These are phyloP conservation scores for Cladophialophora psammophila DNA, from an alignment of 2,329 filamentous ascomycete genomes.

Conservation along the genomic window DNA sequence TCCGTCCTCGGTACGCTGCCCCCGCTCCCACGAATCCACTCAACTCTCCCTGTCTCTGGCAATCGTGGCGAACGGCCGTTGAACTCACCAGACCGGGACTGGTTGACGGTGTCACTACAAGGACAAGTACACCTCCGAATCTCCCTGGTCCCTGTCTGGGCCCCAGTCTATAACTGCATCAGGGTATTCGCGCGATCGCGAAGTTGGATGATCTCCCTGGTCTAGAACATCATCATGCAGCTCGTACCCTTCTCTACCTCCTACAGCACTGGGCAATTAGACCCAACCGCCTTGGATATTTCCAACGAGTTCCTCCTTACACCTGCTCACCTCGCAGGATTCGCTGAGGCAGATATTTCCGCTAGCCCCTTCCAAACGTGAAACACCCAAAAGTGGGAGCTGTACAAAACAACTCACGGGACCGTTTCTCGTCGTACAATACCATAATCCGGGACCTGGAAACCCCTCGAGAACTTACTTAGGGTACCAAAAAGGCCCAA, in stretches of 20 bases:
- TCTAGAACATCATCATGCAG: conserved; percentile 3
- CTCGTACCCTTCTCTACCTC: neutral
- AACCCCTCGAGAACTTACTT: neutral
- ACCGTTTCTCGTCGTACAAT: neutral
- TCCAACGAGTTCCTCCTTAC: neutral
- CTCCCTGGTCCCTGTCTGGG: neutral
- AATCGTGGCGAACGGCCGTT: conserved; percentile 5
- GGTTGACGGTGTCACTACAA: neutral
- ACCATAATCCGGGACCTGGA: neutral
- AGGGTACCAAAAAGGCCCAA: neutral
- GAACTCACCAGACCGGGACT: neutral
- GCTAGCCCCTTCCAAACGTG: neutral
- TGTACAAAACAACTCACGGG: neutral
- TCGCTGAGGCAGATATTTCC: neutral
- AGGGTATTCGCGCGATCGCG: neutral
- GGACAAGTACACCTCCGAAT: neutral
- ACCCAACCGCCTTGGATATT: neutral
- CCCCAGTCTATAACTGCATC: neutral
- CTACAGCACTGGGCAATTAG: neutral
- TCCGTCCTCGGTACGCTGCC: neutral
- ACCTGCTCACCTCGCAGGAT: neutral
- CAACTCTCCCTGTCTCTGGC: neutral
- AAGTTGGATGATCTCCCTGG: conserved; percentile 1
- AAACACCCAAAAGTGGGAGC: neutral
- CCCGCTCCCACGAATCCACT: neutral